These are phyloP conservation scores for Solanum piurae DNA, from an alignment of 257 asterid species.

Conservation along the genomic window DNA sequence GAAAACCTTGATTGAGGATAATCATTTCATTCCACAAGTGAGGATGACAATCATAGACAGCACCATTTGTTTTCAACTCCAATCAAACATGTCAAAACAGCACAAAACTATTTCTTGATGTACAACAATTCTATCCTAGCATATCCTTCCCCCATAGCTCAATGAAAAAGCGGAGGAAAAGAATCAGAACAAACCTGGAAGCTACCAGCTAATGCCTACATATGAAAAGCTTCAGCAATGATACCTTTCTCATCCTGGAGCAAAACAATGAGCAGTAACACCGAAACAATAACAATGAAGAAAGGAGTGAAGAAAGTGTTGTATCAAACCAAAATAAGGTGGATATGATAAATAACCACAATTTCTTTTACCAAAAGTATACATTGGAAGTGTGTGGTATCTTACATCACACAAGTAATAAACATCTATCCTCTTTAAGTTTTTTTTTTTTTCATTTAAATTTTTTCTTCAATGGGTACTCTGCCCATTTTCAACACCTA, in stretches of 20 bases:
- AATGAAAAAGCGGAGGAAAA: not conserved
- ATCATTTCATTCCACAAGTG: not conserved
- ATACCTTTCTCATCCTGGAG: not conserved
- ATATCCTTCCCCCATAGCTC: not conserved
- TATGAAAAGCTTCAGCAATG: not conserved
- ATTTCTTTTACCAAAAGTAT: not conserved
- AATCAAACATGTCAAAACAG: not conserved
- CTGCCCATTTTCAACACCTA: constrained; percentile 29
- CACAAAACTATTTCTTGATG: not conserved
- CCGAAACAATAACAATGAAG: not conserved
- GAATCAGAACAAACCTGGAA: not conserved
- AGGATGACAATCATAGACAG: not conserved
- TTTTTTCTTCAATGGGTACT: not conserved
- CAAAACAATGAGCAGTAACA: not conserved
- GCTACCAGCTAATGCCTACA: not conserved
- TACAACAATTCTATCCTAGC: not conserved
- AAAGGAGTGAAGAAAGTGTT: not conserved
- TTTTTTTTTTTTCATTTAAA: not conserved
- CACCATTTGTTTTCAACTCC: not conserved
- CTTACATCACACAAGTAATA: constrained; percentile 5
- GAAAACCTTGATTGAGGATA: not conserved
- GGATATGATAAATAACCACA: constrained; percentile 5
- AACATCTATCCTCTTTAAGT: not conserved
- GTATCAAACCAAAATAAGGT: not conserved
- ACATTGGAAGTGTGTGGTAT: constrained; percentile 2